phyloP scores from a whole-genome alignment of 1,284 basidiomycete species.

The Mycena citricolor region DNA sequence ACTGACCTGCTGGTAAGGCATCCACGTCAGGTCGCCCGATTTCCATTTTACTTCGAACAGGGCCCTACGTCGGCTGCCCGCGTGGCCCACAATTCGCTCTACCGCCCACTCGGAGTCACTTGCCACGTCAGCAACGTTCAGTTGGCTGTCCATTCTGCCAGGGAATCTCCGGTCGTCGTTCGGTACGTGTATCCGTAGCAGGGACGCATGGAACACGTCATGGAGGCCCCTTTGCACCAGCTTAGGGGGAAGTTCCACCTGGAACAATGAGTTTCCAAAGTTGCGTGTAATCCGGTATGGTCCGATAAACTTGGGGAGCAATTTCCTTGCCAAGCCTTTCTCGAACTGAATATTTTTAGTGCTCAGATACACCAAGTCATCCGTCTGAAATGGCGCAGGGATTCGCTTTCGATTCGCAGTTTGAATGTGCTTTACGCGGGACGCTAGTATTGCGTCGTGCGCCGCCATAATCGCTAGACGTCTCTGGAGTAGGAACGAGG shows the following conservation, averaged over 20 bases:
- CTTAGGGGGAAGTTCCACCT: conserved; percentile 29
- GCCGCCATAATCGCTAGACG: conserved; percentile 13
- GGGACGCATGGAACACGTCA: conserved; percentile 20
- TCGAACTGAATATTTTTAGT: conserved; percentile 30
- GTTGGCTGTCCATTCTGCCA: conserved; percentile 2
- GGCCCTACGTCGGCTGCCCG: background rate
- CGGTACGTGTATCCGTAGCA: conserved; percentile 8
- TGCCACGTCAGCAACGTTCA: conserved; percentile 3
- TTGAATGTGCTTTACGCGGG: conserved; percentile 17
- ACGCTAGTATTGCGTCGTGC: conserved; percentile 11
- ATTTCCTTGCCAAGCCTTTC: conserved; percentile 22
- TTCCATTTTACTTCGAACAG: conserved; percentile 1
- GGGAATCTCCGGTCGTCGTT: conserved; percentile 4
- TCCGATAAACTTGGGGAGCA: conserved; percentile 33
- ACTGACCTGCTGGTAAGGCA: conserved; percentile 13
- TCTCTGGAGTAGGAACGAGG: conserved; percentile 1
- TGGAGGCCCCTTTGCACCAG: conserved; percentile 26
- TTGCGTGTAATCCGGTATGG: conserved; percentile 29
- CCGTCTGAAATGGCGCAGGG: conserved; percentile 1
- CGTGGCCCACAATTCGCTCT: conserved; percentile 1
- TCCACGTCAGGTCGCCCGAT: conserved; percentile 1
- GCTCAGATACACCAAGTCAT: conserved; percentile 31
- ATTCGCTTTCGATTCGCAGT: conserved; percentile 14
- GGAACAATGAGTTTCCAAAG: conserved; percentile 2
- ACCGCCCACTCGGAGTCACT: conserved; percentile 1